Conservation (phyloP, 2,329 filamentous ascomycete species). For the Metarhizium robertsii region DNA sequence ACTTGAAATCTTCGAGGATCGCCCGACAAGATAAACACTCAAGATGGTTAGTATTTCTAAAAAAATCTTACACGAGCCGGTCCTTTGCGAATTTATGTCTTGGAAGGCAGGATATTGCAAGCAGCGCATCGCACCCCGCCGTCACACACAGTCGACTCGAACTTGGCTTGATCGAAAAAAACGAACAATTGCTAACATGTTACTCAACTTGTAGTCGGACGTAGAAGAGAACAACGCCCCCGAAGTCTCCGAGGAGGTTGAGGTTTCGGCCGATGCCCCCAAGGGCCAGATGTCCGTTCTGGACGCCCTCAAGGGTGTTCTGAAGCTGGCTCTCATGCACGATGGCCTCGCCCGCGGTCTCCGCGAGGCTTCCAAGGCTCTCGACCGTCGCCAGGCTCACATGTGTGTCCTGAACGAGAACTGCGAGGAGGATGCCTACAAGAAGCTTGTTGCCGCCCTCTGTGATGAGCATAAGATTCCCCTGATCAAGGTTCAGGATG, state of each 20-base stretch:
- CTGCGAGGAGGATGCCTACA: slow-evolving; percentile 99
- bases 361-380: slow-evolving; percentile 95
- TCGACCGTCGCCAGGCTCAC: slow-evolving; percentile 97
- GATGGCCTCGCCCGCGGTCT: slow-evolving; percentile 98
- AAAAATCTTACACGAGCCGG: not conserved
- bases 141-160: not conserved
- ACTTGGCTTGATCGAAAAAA: not conserved
- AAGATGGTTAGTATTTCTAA: slow-evolving; percentile 47
- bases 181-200: slow-evolving; percentile 7
- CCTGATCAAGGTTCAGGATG: slow-evolving; percentile 98
- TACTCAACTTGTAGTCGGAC: slow-evolving; percentile 65
- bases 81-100: not conserved
- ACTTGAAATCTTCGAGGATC: slow-evolving; percentile 56
- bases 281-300: slow-evolving; percentile 96
- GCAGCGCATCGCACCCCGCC: not conserved
- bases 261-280: slow-evolving; percentile 86
- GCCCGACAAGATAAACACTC: slow-evolving; percentile 48
- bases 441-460: slow-evolving; percentile 98
- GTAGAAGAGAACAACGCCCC: slow-evolving; percentile 97
- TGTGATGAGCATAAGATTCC: slow-evolving; percentile 99
- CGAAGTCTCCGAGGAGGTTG: slow-evolving; percentile 81
- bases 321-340: slow-evolving; percentile 98
- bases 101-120: not conserved
- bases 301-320: slow-evolving; percentile 96
- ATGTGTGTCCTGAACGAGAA: slow-evolving; percentile 99